Conservation (phyloP, 305 asterid species). For the Fraxinus ornus region DNA sequence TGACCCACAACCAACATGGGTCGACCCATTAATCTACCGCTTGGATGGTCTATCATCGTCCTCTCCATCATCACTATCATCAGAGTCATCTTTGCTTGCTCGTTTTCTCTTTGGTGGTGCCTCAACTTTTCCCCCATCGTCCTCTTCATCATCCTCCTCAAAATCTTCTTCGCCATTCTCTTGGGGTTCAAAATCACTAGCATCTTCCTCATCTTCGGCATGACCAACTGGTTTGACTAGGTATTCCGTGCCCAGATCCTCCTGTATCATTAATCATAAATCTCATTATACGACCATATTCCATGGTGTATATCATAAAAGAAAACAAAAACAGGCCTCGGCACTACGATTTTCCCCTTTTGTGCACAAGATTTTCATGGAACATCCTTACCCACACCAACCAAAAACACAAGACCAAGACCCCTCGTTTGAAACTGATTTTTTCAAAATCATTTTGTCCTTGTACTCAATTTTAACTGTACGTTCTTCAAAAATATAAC, state of each 20-base stretch:
- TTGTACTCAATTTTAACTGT: not conserved
- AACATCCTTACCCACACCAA: not conserved
- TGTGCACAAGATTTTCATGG: not conserved
- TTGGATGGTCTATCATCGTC: constrained; percentile 81
- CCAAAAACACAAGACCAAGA: too few relatives aligned
- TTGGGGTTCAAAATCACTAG: constrained; percentile 79
- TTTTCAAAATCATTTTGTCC: too few relatives aligned
- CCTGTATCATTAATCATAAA: constrained; percentile 30
- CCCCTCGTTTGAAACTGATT: not conserved
- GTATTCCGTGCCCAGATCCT: constrained; percentile 80
- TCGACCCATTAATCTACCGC: constrained; percentile 40
- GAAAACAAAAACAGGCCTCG: not conserved
- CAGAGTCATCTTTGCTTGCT: constrained; percentile 51
- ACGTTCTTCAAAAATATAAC: not conserved
- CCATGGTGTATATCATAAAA: not conserved
- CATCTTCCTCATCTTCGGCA: constrained; percentile 85
- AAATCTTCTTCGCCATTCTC: constrained; percentile 65
- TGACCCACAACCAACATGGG: not conserved
- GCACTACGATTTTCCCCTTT: not conserved
- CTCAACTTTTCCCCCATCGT: constrained; percentile 57
- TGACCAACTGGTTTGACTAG: constrained; percentile 67
- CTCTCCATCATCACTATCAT: constrained; percentile 60
- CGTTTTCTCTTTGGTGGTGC: constrained; percentile 80
- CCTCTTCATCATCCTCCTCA: constrained; percentile 57
- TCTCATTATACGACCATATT: not conserved